These are phyloP conservation scores for Butyriboletus appendiculatus DNA, from an alignment of 1,284 basidiomycete genomes.

Conservation along the genomic window DNA sequence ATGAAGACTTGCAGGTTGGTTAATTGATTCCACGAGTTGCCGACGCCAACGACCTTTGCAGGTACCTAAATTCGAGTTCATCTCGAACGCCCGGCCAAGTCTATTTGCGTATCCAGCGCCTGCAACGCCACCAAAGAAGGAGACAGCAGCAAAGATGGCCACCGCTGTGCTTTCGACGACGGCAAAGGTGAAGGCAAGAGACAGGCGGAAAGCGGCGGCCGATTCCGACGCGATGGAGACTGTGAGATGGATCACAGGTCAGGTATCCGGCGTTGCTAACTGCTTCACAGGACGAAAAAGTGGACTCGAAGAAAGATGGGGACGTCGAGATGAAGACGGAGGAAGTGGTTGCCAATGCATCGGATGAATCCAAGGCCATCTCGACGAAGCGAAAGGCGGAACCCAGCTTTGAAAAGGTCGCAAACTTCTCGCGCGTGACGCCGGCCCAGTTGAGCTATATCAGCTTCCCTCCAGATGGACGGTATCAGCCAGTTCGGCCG, in stretches of 20 bases:
- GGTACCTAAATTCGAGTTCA: slow-evolving; percentile 89
- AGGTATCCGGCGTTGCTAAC: slow-evolving; percentile 1
- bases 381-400: slow-evolving; percentile 65
- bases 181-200: slow-evolving; percentile 89
- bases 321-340: slow-evolving; percentile 77
- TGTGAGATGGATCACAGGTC: slow-evolving; percentile 47
- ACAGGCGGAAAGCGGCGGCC: slow-evolving; percentile 83
- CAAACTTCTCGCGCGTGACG: slow-evolving; percentile 93
- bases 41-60: slow-evolving; percentile 32
- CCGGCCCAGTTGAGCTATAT: slow-evolving; percentile 88
- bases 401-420: slow-evolving; percentile 72
- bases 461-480: slow-evolving; percentile 74
- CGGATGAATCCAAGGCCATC: slow-evolving; percentile 51
- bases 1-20: slow-evolving; percentile 78
- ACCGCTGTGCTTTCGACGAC: slow-evolving; percentile 95
- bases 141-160: slow-evolving; percentile 86
- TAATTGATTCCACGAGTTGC: slow-evolving; percentile 2
- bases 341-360: slow-evolving; percentile 56
- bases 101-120: slow-evolving; percentile 88
- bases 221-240: slow-evolving; percentile 82
- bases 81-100: slow-evolving; percentile 85
- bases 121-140: slow-evolving; percentile 87
- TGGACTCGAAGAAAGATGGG: slow-evolving; percentile 57
- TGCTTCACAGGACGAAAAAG: slow-evolving; percentile 51
- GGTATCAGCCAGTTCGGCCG: slow-evolving; percentile 91